Evolutionary conservation across 1,284 basidiomycete genomes (phyloP), one percentile per base, ranked within the genome.

Genomic region (Pseudozyma tsukubaensis): DNA sequence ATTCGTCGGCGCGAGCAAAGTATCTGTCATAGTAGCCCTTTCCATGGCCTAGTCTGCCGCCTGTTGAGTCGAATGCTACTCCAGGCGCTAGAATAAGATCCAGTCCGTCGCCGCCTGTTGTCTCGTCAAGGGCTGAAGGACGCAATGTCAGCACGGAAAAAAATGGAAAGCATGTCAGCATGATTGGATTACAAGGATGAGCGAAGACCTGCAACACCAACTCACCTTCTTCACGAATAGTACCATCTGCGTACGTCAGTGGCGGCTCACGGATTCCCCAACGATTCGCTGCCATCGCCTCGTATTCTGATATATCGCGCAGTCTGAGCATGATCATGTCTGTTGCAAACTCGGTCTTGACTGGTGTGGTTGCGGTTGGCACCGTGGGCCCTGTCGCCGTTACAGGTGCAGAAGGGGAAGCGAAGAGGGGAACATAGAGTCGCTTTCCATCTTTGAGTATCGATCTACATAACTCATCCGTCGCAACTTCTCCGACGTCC

Each of bases 1-100:
- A 82, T 45, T 68, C 61, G 45, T 76, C 66, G 14, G 63, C 61
- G 11, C 71, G 55, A n/a, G 62, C 53, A 37, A 85, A 51, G 61
- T 85, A 85, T 35, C 85, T 82, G 64, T 86, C 86, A 64, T 86
- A 86, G 78, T 86, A 86, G 0, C 86, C 86, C 45, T 85, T 77
- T 18, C 86, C 86, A 58, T 86, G 85, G 3, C 86, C 86, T 0
- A 86, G 61, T 10, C 86, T 66, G n/a, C 82, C 81, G 13, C 81
- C 79, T 2, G 69, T 36, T 36, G 52, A 35, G 58, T 86, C 86
- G 55, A 86, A 86, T 0, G 84, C 84, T 7, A 86, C 73, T 14
- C 85, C 85, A 0, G 86, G 86, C 3, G 84, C 79, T 9, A 86
- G 72, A 43, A 86, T 84, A n/a, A 86, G 68, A 55, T 86, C 86